phyloP scores from a whole-genome alignment of 2,329 filamentous ascomycete genomes.

The Ceratocystis destructans region DNA sequence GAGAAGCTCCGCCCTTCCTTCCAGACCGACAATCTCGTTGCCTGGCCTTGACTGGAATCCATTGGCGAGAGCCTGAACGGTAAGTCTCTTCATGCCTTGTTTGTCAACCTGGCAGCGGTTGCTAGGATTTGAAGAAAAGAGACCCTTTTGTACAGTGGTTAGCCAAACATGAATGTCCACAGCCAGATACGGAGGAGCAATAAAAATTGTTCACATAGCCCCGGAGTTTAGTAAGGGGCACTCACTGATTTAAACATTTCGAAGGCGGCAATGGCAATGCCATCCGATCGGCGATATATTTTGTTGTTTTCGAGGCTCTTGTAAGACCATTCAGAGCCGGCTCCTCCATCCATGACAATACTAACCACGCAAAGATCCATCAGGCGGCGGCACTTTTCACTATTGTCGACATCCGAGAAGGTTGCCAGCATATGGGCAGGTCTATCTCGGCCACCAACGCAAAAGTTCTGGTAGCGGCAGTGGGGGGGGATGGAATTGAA shows the following conservation, averaged over 20 bases:
- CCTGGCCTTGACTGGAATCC: conserved; percentile 72
- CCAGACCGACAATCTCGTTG: conserved; percentile 72
- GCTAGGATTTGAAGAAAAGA: conserved; percentile 68
- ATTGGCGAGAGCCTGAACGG: conserved; percentile 57
- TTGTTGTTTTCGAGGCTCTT: conserved; percentile 80
- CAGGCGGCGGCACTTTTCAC: conserved; percentile 60
- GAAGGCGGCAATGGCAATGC: conserved; percentile 58
- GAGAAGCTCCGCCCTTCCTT: conserved; percentile 70
- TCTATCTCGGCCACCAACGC: conserved; percentile 62
- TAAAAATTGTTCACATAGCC: too few species aligned
- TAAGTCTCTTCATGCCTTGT: conserved; percentile 60
- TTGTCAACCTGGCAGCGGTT: conserved; percentile 88
- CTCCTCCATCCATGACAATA: conserved; percentile 73
- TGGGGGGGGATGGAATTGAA: conserved; percentile 65
- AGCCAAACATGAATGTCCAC: neutral
- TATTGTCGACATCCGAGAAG: conserved; percentile 56
- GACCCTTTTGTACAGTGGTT: conserved; percentile 35
- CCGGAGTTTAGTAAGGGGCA: conserved; percentile 6
- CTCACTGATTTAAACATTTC: conserved; percentile 80
- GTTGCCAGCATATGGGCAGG: conserved; percentile 56
- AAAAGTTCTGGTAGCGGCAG: conserved; percentile 72
- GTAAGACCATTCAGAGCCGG: conserved; percentile 83
- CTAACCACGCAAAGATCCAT: conserved; percentile 69
- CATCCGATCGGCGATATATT: conserved; percentile 73
- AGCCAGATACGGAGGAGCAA: neutral